Evolutionary conservation across 1,284 basidiomycete species (phyloP), one percentile per base, ranked within the genome.

Genomic region (Rhizoctonia solani): DNA sequence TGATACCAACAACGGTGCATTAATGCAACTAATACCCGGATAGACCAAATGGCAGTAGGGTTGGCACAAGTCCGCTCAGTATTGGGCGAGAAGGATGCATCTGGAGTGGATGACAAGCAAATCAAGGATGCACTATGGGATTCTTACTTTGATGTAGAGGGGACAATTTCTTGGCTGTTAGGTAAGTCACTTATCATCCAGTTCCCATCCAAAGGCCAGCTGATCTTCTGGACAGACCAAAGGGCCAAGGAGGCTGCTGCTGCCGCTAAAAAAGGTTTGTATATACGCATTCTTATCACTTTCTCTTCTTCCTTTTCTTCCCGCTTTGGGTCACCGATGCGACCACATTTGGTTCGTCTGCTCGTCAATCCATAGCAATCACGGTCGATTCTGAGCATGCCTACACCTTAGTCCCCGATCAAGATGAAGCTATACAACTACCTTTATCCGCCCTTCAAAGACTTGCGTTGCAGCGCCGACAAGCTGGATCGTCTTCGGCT

Each of bases 51-150:
- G 81, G 82, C 84, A 54, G 81, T 85, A 32, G 88, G 85, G 4
- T 73, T 94, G 34, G 87, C 88, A 21, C 80, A 85, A 71, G 85
- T 94, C 19, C 82, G 87, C 68, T 77, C 81, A 14, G 76, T 89
- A 16, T 76, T 97, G 42, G 93, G 92, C 23, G 80, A 85, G 69
- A 82, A 87, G 74, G 82, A 81, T 5, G 74, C 79, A 46, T 88
- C 87, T 34, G 87, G 86, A 16, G 79, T 96, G 54, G 81, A 88
- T 39, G 92, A 96, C 75, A 77, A 79, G 42, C 82, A 85, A 56
- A 90, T 99, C 76, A 86, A 85, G 73, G 90, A 95, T 72, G 83
- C 85, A 0, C 80, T 98, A 49, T 98, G 94, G 90, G 88, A 98
- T 72, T 87, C 82, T 72, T 92, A 91, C 78, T 98, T 97, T 74